Percentiles rank a stretch among this genome's conserved stretches.
Evolutionary conservation across 192 early-diverging fungal species (phyloP).

Genomic region (Backusella tuberculispora): DNA sequence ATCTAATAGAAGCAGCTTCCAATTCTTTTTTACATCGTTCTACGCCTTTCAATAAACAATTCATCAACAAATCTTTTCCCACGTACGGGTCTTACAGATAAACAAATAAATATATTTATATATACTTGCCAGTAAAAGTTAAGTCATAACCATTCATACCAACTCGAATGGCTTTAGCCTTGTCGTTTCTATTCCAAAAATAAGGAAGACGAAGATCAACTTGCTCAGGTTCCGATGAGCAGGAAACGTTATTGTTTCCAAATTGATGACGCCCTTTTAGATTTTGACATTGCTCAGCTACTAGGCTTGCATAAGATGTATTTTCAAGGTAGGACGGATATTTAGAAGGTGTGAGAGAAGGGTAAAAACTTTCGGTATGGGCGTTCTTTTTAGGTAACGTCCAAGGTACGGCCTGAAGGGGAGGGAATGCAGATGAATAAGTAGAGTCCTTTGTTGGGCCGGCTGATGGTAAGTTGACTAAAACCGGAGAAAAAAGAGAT

Average conservation of each 20-base stretch:
- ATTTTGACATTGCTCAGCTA: slow-evolving; percentile 29
- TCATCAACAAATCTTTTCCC: slow-evolving; percentile 21
- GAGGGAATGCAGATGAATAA: slow-evolving; percentile 35
- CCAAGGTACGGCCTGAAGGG: slow-evolving; percentile 23
- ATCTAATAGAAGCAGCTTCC: slow-evolving; percentile 79
- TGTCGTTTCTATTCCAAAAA: slow-evolving; percentile 66
- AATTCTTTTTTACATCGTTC: slow-evolving; percentile 71
- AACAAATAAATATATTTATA: slow-evolving; percentile 17
- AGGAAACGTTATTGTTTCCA: neutral
- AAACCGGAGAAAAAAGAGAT: neutral
- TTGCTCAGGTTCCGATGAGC: slow-evolving; percentile 8
- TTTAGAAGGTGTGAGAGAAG: slow-evolving; percentile 24
- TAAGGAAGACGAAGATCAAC: slow-evolving; percentile 53
- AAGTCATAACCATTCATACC: slow-evolving; percentile 44
- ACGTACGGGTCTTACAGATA: slow-evolving; percentile 25
- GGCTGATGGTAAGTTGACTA: neutral
- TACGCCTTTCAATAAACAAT: slow-evolving; percentile 33
- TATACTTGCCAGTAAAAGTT: slow-evolving; percentile 54
- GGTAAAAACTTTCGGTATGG: neutral
- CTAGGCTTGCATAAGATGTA: slow-evolving; percentile 34
- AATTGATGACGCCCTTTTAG: neutral
- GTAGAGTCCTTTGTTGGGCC: slow-evolving; percentile 1
- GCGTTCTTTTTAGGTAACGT: slow-evolving; percentile 3
- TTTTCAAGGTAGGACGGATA: slow-evolving; percentile 36
- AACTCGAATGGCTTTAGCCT: slow-evolving; percentile 53